Evolutionary conservation across 192 early-diverging fungal genomes (phyloP).

Genomic region (Coemansia sp.): DNA sequence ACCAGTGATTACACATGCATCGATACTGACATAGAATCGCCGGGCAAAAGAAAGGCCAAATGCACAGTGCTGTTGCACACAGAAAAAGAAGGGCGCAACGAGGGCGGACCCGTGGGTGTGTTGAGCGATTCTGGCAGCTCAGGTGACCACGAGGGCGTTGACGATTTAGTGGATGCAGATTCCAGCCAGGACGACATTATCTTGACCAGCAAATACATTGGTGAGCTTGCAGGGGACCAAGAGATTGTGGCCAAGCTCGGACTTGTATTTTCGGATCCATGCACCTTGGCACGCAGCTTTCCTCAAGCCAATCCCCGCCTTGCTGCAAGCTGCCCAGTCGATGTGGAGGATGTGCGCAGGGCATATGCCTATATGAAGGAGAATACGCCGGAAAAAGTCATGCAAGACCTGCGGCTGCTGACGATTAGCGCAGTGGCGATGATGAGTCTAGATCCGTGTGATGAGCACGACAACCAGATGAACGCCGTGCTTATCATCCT

Average conservation of each 20-base stretch:
- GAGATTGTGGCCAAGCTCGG: constrained; percentile 37
- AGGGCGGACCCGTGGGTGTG: not conserved
- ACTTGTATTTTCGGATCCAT: constrained; percentile 43
- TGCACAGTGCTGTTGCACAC: not conserved
- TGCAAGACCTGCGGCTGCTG: constrained; percentile 31
- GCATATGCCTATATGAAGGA: constrained; percentile 25
- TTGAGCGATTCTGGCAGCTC: not conserved
- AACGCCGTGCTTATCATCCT: constrained; percentile 48
- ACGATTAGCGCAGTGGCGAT: constrained; percentile 25
- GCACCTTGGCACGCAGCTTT: constrained; percentile 51
- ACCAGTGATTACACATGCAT: too few species aligned
- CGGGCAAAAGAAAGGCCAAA: not conserved
- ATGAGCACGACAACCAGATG: constrained; percentile 47
- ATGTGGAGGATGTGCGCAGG: constrained; percentile 34
- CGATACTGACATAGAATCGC: not conserved
- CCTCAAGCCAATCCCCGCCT: constrained; percentile 25
- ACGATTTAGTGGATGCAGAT: not conserved
- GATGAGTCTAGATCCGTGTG: constrained; percentile 44
- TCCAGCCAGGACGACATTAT: constrained; percentile 7
- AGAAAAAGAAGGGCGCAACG: not conserved
- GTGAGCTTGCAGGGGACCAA: constrained; percentile 19
- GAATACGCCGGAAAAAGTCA: constrained; percentile 12
- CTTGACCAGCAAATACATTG: constrained; percentile 25
- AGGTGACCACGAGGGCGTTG: not conserved
- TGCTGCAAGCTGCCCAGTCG: constrained; percentile 43